A percentile compares a stretch with the other conserved stretches of the same genome.
phyloP scores from a whole-genome alignment of 352 stramenopile genomes.

The Peronosclerospora sorghi region DNA sequence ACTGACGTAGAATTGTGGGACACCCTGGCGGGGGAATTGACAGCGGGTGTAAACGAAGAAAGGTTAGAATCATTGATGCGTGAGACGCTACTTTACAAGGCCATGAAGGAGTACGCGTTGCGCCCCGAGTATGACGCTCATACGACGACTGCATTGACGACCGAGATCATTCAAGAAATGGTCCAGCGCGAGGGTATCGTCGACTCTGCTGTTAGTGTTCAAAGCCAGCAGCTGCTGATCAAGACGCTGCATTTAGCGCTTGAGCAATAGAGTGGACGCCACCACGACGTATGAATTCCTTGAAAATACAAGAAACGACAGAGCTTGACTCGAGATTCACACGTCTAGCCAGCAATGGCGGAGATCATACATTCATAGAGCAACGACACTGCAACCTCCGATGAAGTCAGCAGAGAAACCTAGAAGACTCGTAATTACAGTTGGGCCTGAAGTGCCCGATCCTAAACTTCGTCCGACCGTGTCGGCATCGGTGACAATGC shows the following conservation, averaged over 20 bases:
- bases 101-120: constrained; percentile 41
- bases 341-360: constrained; percentile 8
- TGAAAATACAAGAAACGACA: constrained; percentile 1
- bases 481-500: constrained; percentile 55
- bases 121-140: constrained; percentile 10
- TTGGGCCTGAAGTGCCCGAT: constrained; percentile 9
- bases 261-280: constrained; percentile 9
- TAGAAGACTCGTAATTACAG: constrained; percentile 26
- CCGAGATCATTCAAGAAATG: constrained; percentile 54
- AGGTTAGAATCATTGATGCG: constrained; percentile 55
- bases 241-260: constrained; percentile 67
- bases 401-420: constrained; percentile 17
- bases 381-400: constrained; percentile 14
- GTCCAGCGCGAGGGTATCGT: constrained; percentile 37
- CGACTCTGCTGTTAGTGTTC: constrained; percentile 37
- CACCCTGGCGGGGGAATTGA: constrained; percentile 36
- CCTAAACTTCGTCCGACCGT: constrained; percentile 40
- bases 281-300: background rate
- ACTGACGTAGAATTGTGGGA: constrained; percentile 52
- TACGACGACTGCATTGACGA: constrained; percentile 26
- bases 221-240: constrained; percentile 48
- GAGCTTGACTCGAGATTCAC: background rate
- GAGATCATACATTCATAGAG: constrained; percentile 24
- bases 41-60: constrained; percentile 47
- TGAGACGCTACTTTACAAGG: constrained; percentile 54